Evolutionary conservation across 768 basidiomycete genomes (phyloP).

Genomic region (Auriscalpium vulgare): DNA sequence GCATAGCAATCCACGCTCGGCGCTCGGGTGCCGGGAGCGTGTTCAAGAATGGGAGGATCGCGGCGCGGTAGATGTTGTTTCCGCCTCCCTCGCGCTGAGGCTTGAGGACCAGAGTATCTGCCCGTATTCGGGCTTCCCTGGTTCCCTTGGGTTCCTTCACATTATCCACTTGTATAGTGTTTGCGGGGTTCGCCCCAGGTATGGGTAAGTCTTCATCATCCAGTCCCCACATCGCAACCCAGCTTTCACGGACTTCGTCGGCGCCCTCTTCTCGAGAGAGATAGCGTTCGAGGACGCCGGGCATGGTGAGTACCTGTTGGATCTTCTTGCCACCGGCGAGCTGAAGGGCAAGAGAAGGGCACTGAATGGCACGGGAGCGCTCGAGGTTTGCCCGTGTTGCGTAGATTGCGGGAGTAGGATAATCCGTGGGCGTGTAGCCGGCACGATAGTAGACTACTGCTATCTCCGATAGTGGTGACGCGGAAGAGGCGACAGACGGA

Average conservation of each 20-base stretch:
- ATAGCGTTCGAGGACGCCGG: slow-evolving; percentile 69
- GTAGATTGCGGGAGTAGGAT: slow-evolving; percentile 58
- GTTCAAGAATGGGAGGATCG: slow-evolving; percentile 73
- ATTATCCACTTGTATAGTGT: not conserved
- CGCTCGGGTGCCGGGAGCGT: slow-evolving; percentile 50
- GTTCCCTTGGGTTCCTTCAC: slow-evolving; percentile 26
- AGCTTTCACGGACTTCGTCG: slow-evolving; percentile 57
- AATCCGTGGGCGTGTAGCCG: slow-evolving; percentile 81
- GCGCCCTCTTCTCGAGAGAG: slow-evolving; percentile 41
- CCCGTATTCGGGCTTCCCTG: slow-evolving; percentile 40
- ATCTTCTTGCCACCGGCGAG: slow-evolving; percentile 97
- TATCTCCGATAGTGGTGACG: slow-evolving; percentile 48
- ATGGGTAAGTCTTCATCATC: slow-evolving; percentile 25
- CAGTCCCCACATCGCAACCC: slow-evolving; percentile 88
- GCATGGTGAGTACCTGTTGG: slow-evolving; percentile 76
- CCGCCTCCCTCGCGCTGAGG: slow-evolving; percentile 98
- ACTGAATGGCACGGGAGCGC: slow-evolving; percentile 81
- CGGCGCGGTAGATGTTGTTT: slow-evolving; percentile 85
- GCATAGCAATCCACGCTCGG: slow-evolving; percentile 94
- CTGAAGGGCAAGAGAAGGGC: slow-evolving; percentile 84
- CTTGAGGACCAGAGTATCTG: slow-evolving; percentile 73
- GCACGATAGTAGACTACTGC: slow-evolving; percentile 88
- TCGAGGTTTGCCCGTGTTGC: slow-evolving; percentile 72
- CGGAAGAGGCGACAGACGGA: slow-evolving; percentile 22
- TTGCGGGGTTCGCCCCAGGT: not conserved